These are phyloP conservation scores for Leptographium procerum DNA, from an alignment of 2,329 filamentous ascomycete species.

Conservation along the genomic window DNA sequence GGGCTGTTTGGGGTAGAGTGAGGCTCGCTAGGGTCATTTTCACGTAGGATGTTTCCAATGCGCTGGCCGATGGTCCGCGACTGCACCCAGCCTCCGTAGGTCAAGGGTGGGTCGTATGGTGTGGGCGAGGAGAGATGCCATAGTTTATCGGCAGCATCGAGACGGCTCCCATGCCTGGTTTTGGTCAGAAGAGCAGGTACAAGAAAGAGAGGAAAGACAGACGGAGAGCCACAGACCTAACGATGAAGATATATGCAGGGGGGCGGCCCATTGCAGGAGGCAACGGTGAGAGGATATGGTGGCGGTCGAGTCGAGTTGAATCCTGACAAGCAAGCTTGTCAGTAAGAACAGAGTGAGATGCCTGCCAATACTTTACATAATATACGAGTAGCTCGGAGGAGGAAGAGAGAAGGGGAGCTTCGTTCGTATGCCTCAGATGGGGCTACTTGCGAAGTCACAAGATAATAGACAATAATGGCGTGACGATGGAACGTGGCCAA, in stretches of 20 bases:
- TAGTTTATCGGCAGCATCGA: slow-evolving; percentile 87
- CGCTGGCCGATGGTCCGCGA: slow-evolving; percentile 69
- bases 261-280: slow-evolving; percentile 30
- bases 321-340: background rate
- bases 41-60: slow-evolving; percentile 62
- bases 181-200: background rate
- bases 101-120: slow-evolving; percentile 90
- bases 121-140: slow-evolving; percentile 91
- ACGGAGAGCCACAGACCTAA: slow-evolving; percentile 24
- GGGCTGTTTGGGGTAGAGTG: background rate
- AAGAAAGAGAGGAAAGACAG: background rate
- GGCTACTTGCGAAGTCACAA: background rate
- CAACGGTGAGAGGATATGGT: background rate
- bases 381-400: background rate
- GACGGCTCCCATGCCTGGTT: slow-evolving; percentile 72
- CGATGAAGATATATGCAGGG: slow-evolving; percentile 38
- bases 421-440: background rate
- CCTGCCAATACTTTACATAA: background rate
- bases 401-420: background rate
- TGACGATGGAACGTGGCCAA: background rate
- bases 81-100: slow-evolving; percentile 89
- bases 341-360: background rate
- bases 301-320: background rate
- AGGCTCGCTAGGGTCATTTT: slow-evolving; percentile 31
- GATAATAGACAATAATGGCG: background rate